A percentile compares a stretch with the other conserved stretches of the same genome.
Evolutionary conservation across 305 asterid species (phyloP).

Genomic region (Fraxinus sp.): DNA sequence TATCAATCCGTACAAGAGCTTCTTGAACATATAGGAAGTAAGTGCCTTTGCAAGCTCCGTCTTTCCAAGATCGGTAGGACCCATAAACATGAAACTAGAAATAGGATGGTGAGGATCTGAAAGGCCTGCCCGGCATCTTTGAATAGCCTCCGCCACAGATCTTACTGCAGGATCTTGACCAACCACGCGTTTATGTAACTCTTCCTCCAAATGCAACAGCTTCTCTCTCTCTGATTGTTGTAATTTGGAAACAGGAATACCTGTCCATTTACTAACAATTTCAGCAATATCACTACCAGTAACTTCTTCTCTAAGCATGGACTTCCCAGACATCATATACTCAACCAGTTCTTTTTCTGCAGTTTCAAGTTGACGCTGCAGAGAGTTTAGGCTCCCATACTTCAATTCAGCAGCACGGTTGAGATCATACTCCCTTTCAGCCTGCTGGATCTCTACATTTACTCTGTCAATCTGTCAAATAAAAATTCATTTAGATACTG

Average conservation of each 20-base stretch:
- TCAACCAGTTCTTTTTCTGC: constrained; percentile 82
- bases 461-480: constrained; percentile 82
- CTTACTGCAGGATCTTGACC: constrained; percentile 91
- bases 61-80: constrained; percentile 95
- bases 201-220: constrained; percentile 77
- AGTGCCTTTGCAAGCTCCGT: constrained; percentile 94
- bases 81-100: constrained; percentile 98
- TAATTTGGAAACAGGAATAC: constrained; percentile 84
- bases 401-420: constrained; percentile 95
- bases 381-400: constrained; percentile 78
- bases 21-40: constrained; percentile 77
- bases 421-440: constrained; percentile 92
- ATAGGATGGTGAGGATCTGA: constrained; percentile 61
- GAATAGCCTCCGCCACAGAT: constrained; percentile 88
- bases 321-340: constrained; percentile 85
- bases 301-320: constrained; percentile 96
- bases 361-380: constrained; percentile 79
- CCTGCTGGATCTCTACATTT: constrained; percentile 94
- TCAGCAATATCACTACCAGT: constrained; percentile 83
- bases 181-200: constrained; percentile 70
- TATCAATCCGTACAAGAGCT: constrained; percentile 86
- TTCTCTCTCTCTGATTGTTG: constrained; percentile 83
- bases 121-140: constrained; percentile 89
- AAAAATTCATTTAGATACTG: constrained; percentile 16
- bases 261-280: constrained; percentile 96